Conservation (phyloP, 225 moss, liverwort and hornwort genomes). For the Pseudisothecium myosuroides region DNA sequence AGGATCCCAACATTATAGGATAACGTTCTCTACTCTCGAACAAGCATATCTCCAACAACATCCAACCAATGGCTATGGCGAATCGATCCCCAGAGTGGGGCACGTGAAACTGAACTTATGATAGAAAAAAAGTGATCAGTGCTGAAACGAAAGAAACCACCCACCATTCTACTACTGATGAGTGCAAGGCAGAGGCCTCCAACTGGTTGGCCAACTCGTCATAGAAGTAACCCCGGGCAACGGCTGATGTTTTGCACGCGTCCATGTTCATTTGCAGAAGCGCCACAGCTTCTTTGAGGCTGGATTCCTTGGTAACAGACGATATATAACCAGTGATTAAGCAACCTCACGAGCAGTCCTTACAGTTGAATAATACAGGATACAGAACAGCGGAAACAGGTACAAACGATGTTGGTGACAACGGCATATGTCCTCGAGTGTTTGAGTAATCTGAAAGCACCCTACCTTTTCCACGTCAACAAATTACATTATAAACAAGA, state of each 20-base stretch:
- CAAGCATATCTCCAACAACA: not conserved
- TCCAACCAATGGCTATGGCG: not conserved
- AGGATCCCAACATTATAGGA: not conserved
- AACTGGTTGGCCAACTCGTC: conserved; percentile 65
- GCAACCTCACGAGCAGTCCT: not conserved
- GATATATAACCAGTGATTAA: not conserved
- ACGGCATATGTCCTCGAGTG: not conserved
- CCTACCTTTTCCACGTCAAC: not conserved
- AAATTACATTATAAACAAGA: not conserved
- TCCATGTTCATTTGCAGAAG: conserved; percentile 74
- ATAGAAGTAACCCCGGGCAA: conserved; percentile 59
- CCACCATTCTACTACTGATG: conserved; percentile 60
- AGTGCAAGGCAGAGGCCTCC: conserved; percentile 44
- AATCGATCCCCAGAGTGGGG: not conserved
- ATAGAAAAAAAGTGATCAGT: not conserved
- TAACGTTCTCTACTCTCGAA: not conserved
- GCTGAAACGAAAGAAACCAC: not conserved
- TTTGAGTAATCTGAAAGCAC: not conserved
- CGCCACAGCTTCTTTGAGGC: conserved; percentile 48
- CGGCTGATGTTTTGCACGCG: conserved; percentile 66
- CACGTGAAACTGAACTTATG: not conserved
- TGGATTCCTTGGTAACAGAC: conserved; percentile 33
- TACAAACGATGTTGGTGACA: not conserved
- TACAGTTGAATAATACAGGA: not conserved
- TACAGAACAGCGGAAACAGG: not conserved